These are phyloP conservation scores for Paraglomus brasilianum DNA, from an alignment of 192 early-diverging fungal genomes.

Conservation along the genomic window DNA sequence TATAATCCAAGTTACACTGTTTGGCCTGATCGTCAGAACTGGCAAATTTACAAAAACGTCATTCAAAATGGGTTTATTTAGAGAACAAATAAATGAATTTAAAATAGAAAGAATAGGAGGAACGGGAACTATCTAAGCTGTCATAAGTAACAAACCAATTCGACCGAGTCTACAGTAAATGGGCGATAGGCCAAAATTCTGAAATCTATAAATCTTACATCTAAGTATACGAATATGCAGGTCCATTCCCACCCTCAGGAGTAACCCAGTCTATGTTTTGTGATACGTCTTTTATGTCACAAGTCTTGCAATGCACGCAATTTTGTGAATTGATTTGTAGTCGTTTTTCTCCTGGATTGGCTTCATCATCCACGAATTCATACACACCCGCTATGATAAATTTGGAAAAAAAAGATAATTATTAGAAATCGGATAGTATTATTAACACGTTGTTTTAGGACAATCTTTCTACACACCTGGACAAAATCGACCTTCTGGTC, in stretches of 20 bases:
- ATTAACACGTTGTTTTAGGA: not conserved
- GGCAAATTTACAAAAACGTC: no score
- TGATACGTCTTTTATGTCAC: slow-evolving; percentile 98
- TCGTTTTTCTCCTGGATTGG: slow-evolving; percentile 82
- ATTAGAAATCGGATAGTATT: slow-evolving; percentile 13
- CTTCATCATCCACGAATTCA: slow-evolving; percentile 94
- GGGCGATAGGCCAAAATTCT: no score
- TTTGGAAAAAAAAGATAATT: slow-evolving; percentile 7
- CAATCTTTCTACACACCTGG: slow-evolving; percentile 58
- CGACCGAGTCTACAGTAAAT: no score
- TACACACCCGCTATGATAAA: slow-evolving; percentile 79
- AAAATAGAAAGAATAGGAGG: no score
- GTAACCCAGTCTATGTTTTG: slow-evolving; percentile 99
- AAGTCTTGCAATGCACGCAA: slow-evolving; percentile 99
- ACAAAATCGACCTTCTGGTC: slow-evolving; percentile 95
- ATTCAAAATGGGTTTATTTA: no score
- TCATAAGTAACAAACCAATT: no score
- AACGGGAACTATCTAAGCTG: no score
- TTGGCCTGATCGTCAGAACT: no score
- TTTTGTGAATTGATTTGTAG: slow-evolving; percentile 98
- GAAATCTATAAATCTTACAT: not conserved
- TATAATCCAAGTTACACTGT: no score
- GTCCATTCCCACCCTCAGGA: slow-evolving; percentile 57
- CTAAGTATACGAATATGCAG: slow-evolving; percentile 41
- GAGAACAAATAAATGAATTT: no score